Conservation (phyloP, 179 eudicot species). For the Amaranthus tricolor region DNA sequence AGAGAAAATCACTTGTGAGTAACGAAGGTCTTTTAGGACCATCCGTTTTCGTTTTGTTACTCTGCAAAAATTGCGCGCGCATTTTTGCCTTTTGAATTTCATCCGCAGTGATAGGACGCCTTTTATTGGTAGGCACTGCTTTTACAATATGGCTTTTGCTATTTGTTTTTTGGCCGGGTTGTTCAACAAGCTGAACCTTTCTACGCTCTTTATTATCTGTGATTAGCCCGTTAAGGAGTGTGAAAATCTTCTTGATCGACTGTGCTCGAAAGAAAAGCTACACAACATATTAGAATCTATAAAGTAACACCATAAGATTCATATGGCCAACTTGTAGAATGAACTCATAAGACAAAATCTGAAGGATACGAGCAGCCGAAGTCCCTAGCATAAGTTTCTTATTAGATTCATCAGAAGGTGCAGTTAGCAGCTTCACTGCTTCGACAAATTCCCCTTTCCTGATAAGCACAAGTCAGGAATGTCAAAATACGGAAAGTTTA, state of each 20-base stretch:
- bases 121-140: slow-evolving; percentile 45
- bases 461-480: slow-evolving; percentile 20
- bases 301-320: not conserved
- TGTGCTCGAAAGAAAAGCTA: slow-evolving; percentile 1
- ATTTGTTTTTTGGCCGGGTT: slow-evolving; percentile 71
- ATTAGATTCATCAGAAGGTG: slow-evolving; percentile 69
- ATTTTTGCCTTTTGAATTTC: slow-evolving; percentile 95
- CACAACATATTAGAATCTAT: not conserved
- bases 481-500: slow-evolving; percentile 6
- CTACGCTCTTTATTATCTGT: slow-evolving; percentile 82
- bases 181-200: slow-evolving; percentile 88
- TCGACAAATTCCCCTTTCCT: slow-evolving; percentile 67
- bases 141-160: slow-evolving; percentile 55
- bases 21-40: slow-evolving; percentile 42
- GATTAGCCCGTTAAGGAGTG: slow-evolving; percentile 43
- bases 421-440: slow-evolving; percentile 68
- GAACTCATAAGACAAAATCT: slow-evolving; percentile 4
- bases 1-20: slow-evolving; percentile 40
- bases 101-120: slow-evolving; percentile 97
- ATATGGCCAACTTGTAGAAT: not conserved
- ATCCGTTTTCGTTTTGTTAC: slow-evolving; percentile 45
- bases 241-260: not conserved
- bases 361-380: slow-evolving; percentile 80
- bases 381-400: slow-evolving; percentile 60
- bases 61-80: slow-evolving; percentile 82